These are phyloP conservation scores for Hypoxylon sp. DNA, from an alignment of 2,329 filamentous ascomycete genomes.

Conservation along the genomic window DNA sequence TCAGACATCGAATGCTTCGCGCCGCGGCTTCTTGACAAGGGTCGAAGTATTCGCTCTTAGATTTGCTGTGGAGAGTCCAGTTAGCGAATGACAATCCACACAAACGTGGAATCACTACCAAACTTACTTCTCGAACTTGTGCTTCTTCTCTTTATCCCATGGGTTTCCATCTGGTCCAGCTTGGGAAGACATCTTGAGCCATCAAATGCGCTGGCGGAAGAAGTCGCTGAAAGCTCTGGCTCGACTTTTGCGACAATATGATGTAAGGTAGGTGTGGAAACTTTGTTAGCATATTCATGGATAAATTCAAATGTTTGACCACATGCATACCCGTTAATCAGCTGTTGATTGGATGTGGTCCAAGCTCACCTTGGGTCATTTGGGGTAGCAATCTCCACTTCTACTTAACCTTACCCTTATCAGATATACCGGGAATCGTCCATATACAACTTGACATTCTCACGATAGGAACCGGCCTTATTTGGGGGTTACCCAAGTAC, in stretches of 20 bases:
- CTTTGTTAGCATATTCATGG: too few relatives aligned
- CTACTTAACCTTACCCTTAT: too few relatives aligned
- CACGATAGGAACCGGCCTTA: too few relatives aligned
- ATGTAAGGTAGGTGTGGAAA: slow-evolving; percentile 2
- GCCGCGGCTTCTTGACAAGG: slow-evolving; percentile 94
- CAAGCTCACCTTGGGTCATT: too few relatives aligned
- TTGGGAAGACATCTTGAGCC: slow-evolving; percentile 50
- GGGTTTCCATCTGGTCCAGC: slow-evolving; percentile 55
- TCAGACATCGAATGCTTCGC: slow-evolving; percentile 87
- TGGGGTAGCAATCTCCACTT: too few relatives aligned
- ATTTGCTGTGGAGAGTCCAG: slow-evolving; percentile 73
- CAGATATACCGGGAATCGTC: too few relatives aligned
- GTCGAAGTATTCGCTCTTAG: slow-evolving; percentile 90
- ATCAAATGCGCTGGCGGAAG: slow-evolving; percentile 16
- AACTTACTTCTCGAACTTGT: slow-evolving; percentile 75
- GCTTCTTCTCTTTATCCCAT: slow-evolving; percentile 72
- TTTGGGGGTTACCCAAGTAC: too few relatives aligned
- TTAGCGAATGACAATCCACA: slow-evolving; percentile 8
- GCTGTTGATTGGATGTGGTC: too few relatives aligned
- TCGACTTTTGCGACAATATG: neutral
- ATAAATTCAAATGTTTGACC: too few relatives aligned
- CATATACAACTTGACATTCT: too few relatives aligned
- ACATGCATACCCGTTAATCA: too few relatives aligned
- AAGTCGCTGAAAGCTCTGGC: neutral
- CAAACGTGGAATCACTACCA: neutral